Evolutionary conservation across 2,329 filamentous ascomycete species (phyloP).

Genomic region (Rhynchosporium graminicola): DNA sequence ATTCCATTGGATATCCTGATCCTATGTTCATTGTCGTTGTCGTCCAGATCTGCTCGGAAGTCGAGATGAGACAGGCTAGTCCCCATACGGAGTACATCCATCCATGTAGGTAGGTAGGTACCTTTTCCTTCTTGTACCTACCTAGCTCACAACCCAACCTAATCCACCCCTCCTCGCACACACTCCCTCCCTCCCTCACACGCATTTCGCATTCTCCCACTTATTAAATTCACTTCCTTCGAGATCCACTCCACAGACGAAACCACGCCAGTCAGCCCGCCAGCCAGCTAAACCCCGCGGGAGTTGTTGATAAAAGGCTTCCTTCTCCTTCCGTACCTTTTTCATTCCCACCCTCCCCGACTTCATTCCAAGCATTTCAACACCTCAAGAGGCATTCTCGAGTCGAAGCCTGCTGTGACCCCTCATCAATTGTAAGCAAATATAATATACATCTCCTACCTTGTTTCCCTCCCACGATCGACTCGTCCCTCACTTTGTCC

Average conservation of each 20-base stretch:
- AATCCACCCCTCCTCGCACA: too few species aligned
- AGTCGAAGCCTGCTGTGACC: constrained; percentile 14
- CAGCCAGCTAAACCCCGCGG: constrained; percentile 15
- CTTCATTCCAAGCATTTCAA: constrained; percentile 7
- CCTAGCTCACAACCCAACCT: constrained; percentile 5
- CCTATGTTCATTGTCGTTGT: neutral
- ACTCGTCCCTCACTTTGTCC: neutral
- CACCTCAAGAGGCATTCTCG: constrained; percentile 14
- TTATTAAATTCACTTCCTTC: constrained; percentile 8
- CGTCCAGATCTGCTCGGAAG: constrained; percentile 7
- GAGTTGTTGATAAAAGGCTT: constrained; percentile 17
- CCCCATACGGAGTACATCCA: neutral
- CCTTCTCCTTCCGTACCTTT: constrained; percentile 12
- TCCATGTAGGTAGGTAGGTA: too few species aligned
- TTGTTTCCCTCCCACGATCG: neutral
- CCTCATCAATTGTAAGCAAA: constrained; percentile 8
- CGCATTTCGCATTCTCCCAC: neutral
- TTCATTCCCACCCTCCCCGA: constrained; percentile 8
- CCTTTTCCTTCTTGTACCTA: neutral
- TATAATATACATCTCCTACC: neutral
- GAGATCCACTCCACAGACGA: constrained; percentile 4
- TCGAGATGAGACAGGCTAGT: constrained; percentile 2
- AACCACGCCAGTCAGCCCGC: constrained; percentile 2
- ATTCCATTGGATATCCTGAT: constrained; percentile 3
- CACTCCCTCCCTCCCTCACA: too few species aligned